Evolutionary conservation across 2,329 filamentous ascomycete genomes (phyloP), one percentile per base, ranked within the genome.

Genomic region (Helminthosporium solani): DNA sequence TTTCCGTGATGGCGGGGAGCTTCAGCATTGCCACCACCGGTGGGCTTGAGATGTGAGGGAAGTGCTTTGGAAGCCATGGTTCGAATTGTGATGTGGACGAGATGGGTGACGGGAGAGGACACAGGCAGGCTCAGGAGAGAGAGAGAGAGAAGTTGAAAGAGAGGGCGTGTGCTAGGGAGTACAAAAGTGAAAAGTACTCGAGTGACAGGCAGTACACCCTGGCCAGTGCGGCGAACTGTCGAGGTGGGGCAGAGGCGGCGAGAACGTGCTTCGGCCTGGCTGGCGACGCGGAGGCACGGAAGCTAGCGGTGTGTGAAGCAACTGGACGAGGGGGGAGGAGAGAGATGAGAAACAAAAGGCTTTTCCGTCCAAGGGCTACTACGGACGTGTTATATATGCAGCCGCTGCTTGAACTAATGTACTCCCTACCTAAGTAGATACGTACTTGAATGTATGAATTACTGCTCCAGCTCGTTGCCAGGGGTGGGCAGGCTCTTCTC

Each of bases 41-140:
- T 73, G 52, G 84, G 80, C 81, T 90, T 92, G 64, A 96, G 81
- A 79, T 95, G 92, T 34, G 87, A 79, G 56, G 91, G 90, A 62
- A 96, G 77, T 55, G 88, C 87, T 60, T 78, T 77, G 66, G 82
- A 79, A 56, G 87, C 84, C 87, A 92, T 92, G 63, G 57, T 25
- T 47, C 28, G 34, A 20, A 41, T 25, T 27, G 33, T 25, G 35
- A n/a, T 42, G 46, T 41, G 40, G 28, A 23, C 33, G 27, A 42
- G 33, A 39, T 33, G 19, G 49, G 28, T 18, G 34, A 34, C 18
- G 40, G 42, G 42, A 33, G n/a, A n/a, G n/a, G n/a, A n/a, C n/a
- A n/a, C n/a, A n/a, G n/a, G n/a, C n/a, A n/a, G n/a, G n/a, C n/a
- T n/a, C n/a, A n/a, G 39, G 35, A 39, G 41, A 33, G 39, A 34